These are phyloP conservation scores for Aspergillus heteromorphus DNA, from an alignment of 495 filamentous ascomycete species.

Conservation along the genomic window DNA sequence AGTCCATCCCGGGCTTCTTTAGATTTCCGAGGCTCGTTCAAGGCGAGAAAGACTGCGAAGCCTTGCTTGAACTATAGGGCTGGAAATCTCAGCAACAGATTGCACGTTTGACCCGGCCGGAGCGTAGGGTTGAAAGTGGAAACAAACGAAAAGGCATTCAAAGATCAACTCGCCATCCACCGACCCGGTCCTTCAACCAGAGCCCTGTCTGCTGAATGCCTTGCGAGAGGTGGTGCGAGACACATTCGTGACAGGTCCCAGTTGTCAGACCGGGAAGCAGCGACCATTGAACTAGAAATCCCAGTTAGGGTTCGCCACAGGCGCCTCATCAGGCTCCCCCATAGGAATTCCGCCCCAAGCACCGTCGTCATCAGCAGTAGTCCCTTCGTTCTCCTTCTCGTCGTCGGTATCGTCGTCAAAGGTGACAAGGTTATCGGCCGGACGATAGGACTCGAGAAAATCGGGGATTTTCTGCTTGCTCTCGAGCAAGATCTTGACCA, in stretches of 20 bases:
- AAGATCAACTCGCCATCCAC: no score
- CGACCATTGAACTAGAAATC: background rate
- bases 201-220: background rate
- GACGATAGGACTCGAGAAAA: slow-evolving; percentile 64
- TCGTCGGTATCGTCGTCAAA: slow-evolving; percentile 64
- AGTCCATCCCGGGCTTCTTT: background rate
- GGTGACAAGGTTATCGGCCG: slow-evolving; percentile 43
- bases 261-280: background rate
- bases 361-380: slow-evolving; percentile 2
- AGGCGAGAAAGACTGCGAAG: background rate
- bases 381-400: slow-evolving; percentile 35
- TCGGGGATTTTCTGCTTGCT: slow-evolving; percentile 72
- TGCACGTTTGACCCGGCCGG: background rate
- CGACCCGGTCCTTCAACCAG: no score
- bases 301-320: background rate
- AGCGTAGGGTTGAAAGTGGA: background rate
- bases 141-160: no score
- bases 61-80: no score
- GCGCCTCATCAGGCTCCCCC: background rate
- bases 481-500: slow-evolving; percentile 78
- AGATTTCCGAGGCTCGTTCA: background rate
- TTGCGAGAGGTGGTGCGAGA: background rate
- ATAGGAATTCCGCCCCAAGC: slow-evolving; percentile 13
- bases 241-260: background rate
- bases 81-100: no score